phyloP scores from a whole-genome alignment of 2,329 filamentous ascomycete species.

The Curvularia sp. region DNA sequence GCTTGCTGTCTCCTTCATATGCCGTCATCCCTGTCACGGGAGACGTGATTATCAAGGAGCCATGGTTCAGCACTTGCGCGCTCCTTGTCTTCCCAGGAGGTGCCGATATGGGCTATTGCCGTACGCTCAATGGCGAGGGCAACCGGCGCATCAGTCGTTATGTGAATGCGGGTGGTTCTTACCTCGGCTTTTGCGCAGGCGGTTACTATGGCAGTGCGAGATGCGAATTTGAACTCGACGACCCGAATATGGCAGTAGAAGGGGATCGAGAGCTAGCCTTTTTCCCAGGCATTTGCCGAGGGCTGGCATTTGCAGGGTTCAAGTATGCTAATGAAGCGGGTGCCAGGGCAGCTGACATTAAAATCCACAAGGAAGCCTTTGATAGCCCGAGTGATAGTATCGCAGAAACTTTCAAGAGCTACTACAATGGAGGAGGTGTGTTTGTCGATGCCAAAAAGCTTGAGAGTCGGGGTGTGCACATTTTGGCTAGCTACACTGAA shows the following conservation, averaged over 20 bases:
- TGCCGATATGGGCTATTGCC: conserved; percentile 91
- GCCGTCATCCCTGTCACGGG: conserved; percentile 87
- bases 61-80: conserved; percentile 86
- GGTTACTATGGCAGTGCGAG: conserved; percentile 84
- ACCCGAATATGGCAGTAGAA: conserved; percentile 80
- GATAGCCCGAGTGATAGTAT: conserved; percentile 56
- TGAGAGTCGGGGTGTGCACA: conserved; percentile 71
- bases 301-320: conserved; percentile 87
- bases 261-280: conserved; percentile 86
- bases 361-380: conserved; percentile 68
- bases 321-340: conserved; percentile 88
- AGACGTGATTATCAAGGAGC: conserved; percentile 82
- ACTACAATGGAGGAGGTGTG: conserved; percentile 94
- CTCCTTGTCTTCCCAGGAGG: conserved; percentile 92
- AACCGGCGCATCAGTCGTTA: conserved; percentile 86
- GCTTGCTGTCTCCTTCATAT: conserved; percentile 87
- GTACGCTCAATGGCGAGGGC: conserved; percentile 83
- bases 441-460: conserved; percentile 80
- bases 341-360: conserved; percentile 73
- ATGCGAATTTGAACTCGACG: conserved; percentile 93
- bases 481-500: conserved; percentile 81
- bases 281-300: conserved; percentile 85
- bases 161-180: conserved; percentile 83
- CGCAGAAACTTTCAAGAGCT: conserved; percentile 72
- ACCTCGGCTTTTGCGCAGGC: conserved; percentile 91